Percentiles rank a stretch among this genome's conserved stretches.
Conservation (phyloP, 352 stramenopile genomes). For the Pelagophyceae sp. region DNA sequence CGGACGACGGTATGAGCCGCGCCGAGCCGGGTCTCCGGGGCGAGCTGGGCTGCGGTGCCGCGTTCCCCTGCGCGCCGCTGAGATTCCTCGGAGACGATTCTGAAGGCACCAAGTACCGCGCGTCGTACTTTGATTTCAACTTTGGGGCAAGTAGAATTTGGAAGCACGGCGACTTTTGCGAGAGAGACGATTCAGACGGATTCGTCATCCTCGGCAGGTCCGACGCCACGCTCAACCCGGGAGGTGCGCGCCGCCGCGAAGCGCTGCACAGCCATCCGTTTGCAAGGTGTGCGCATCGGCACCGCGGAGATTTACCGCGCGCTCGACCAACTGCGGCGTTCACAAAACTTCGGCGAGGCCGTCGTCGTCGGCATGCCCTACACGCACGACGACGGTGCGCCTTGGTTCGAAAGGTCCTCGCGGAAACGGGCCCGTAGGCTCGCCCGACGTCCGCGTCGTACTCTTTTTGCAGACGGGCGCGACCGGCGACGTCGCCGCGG, state of each 20-base stretch:
- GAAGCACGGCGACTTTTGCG: conserved; percentile 29
- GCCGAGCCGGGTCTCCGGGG: neutral
- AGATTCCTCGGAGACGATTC: conserved; percentile 1
- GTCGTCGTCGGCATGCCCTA: neutral
- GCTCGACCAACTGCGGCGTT: neutral
- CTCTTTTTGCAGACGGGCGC: conserved; percentile 56
- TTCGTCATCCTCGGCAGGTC: conserved; percentile 63
- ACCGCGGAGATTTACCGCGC: conserved; percentile 9
- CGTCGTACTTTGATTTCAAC: conserved; percentile 36
- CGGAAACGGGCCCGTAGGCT: too few species aligned
- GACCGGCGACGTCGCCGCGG: neutral
- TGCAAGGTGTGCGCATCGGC: conserved; percentile 7
- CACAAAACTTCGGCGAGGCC: neutral
- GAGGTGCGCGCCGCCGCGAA: conserved; percentile 8
- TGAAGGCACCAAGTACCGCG: conserved; percentile 7
- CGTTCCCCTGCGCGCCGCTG: conserved; percentile 9
- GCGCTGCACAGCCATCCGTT: neutral
- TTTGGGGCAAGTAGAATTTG: neutral
- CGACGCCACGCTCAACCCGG: conserved; percentile 62
- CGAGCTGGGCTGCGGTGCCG: neutral
- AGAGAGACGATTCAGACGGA: conserved; percentile 48
- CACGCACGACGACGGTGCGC: neutral
- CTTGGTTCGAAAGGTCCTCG: neutral
- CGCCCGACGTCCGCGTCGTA: conserved; percentile 54
- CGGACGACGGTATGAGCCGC: neutral